Conservation (phyloP, 2,329 filamentous ascomycete genomes). For the Bipolaris victoriae region DNA sequence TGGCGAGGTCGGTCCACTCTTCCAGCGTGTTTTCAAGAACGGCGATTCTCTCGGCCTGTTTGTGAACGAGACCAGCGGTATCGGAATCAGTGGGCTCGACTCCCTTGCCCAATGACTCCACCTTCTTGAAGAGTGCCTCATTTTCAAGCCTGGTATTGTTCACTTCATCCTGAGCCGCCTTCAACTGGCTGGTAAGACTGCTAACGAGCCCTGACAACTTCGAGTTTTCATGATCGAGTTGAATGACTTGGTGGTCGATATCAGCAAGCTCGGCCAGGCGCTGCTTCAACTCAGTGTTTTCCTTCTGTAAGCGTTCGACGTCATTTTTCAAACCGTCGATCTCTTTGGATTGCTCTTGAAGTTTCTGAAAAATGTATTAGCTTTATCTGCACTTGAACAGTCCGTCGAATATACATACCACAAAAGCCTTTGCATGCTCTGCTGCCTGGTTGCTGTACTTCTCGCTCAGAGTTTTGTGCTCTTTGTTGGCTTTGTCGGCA, state of each 20-base stretch:
- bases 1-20: constrained; percentile 34
- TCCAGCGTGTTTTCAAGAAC: constrained; percentile 15
- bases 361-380: constrained; percentile 14
- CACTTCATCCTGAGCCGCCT: constrained; percentile 9
- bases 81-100: constrained; percentile 1
- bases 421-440: constrained; percentile 30
- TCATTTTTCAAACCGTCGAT: constrained; percentile 20
- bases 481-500: constrained; percentile 26
- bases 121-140: constrained; percentile 13
- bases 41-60: constrained; percentile 19
- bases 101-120: constrained; percentile 3
- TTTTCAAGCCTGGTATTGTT: constrained; percentile 6
- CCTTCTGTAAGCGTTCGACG: constrained; percentile 15
- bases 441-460: constrained; percentile 31
- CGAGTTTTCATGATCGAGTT: constrained; percentile 13
- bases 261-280: constrained; percentile 18
- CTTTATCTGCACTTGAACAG: background rate
- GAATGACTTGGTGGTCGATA: constrained; percentile 18
- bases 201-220: constrained; percentile 14
- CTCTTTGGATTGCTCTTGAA: constrained; percentile 29
- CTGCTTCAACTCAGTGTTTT: constrained; percentile 25
- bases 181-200: constrained; percentile 18
- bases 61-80: background rate
- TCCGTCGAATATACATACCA: constrained; percentile 17
- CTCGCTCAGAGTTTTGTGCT: constrained; percentile 21